These are phyloP conservation scores for Pichiaceae sp. DNA, from an alignment of 1,139 yeast species.

Conservation along the genomic window DNA sequence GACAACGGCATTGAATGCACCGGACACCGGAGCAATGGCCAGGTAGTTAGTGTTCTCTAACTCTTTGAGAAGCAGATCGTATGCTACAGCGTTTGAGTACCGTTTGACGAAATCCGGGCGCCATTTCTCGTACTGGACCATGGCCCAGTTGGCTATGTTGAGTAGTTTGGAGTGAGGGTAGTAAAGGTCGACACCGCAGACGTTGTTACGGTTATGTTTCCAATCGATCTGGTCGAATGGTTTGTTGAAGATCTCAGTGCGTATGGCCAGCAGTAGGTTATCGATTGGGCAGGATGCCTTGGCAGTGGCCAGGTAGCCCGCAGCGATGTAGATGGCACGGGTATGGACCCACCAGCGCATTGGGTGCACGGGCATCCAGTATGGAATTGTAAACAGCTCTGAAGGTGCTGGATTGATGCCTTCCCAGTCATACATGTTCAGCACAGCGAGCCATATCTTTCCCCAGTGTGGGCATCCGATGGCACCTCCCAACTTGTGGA, in stretches of 20 bases:
- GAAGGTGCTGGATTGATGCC: conserved; percentile 99
- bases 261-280: conserved; percentile 52
- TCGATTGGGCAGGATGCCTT: conserved; percentile 50
- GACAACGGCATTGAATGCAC: conserved; percentile 74
- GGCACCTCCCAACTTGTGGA: conserved; percentile 80
- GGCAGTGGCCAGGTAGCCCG: conserved; percentile 70
- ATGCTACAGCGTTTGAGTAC: conserved; percentile 43
- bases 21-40: conserved; percentile 91
- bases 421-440: conserved; percentile 85
- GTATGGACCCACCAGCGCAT: conserved; percentile 99
- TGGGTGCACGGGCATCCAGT: conserved; percentile 77
- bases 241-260: conserved; percentile 68
- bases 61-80: conserved; percentile 66
- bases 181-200: conserved; percentile 87
- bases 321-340: conserved; percentile 80
- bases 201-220: conserved; percentile 62
- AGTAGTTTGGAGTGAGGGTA: conserved; percentile 79
- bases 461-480: conserved; percentile 96
- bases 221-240: conserved; percentile 68
- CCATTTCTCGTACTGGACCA: conserved; percentile 59
- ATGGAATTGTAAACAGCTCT: conserved; percentile 87
- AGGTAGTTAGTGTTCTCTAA: conserved; percentile 69
- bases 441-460: conserved; percentile 75
- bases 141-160: conserved; percentile 50
- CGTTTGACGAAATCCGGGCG: conserved; percentile 71